Base-by-base conservation (phyloP, 2,329 filamentous ascomycete species). In the Diaporthe longicolla region DNA sequence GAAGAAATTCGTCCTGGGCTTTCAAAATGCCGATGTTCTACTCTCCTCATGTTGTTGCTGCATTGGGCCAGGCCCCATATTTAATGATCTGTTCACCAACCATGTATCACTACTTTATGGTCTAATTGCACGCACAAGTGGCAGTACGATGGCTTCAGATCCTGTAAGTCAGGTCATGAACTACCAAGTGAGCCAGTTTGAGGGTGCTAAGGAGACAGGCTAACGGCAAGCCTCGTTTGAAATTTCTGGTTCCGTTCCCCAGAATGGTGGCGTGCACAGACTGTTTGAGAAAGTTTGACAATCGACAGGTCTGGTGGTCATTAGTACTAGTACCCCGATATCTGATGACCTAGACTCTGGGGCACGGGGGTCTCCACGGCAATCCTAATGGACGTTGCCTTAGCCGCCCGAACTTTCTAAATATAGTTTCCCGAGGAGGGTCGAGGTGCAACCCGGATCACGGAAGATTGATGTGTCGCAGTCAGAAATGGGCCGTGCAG, bases 141-240 rank as follows among this genome's bases (percentile, higher is more conserved):
- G 26, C 45, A 52, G 26, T 40, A 66, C 21, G 45, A 66, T 66
- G n/a, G 63, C 63, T 66, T 66, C 63, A n/a, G 24, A 19, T n/a
- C 37, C 17, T 21, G 26, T 6, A 5, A 37, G 26, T 13, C 29
- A 40, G 8, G 7, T 13, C 15, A 21, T 37, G 9, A n/a, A 4
- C 21, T 4, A 10, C 6, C 21, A 24, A 24, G 29, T 11, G 45
- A 19, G 63, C 29, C 29, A 21, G 32, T 26, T 8, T 17, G 45
- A 66, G 9, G 17, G 45, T 26, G 21, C 45, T n/a, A 66, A 15
- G 63, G 63, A 37, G 45, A 19, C 29, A 35, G 45, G 19, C 63
- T 54, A 26, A 24, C 0, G 8, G 15, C 7, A 19, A 10, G 63
- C 21, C 19, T n/a, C 13, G 45, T 52, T 52, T 52, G 29, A 52